Conservation (phyloP, 2,329 filamentous ascomycete genomes). For the Lasiodiplodia sp. region DNA sequence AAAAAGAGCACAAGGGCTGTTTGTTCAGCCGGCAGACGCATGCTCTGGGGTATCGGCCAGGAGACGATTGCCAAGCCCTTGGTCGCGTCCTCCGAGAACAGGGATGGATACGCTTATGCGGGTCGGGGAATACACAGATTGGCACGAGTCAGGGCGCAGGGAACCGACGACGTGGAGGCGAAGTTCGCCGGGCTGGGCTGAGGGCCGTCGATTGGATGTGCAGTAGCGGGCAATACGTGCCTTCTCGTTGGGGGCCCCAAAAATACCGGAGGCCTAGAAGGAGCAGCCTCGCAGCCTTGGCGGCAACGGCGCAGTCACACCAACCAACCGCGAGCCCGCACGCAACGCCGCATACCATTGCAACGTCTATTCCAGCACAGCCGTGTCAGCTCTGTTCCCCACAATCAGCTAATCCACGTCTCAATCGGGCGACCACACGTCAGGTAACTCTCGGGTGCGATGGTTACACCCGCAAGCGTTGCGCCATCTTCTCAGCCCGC, state of each 20-base stretch:
- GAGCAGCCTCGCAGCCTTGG: background rate
- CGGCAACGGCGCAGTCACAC: background rate
- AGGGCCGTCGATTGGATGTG: conserved; percentile 7
- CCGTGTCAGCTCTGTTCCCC: background rate
- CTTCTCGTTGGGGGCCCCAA: conserved; percentile 5
- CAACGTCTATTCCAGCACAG: background rate
- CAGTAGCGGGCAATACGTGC: background rate
- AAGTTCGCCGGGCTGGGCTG: conserved; percentile 3
- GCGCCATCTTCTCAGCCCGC: conserved; percentile 4
- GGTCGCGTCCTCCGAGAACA: background rate
- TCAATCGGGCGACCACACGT: background rate
- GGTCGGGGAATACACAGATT: conserved; percentile 11
- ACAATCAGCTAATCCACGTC: background rate
- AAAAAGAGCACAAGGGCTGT: background rate
- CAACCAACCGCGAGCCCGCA: background rate
- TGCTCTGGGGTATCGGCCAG: background rate
- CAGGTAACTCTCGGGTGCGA: background rate
- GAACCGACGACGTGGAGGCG: conserved; percentile 11
- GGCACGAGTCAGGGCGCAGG: background rate
- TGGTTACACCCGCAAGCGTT: background rate
- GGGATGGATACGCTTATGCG: background rate
- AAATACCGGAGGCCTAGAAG: background rate
- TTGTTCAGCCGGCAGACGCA: background rate
- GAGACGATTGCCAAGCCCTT: background rate
- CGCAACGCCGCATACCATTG: background rate